Evolutionary conservation across 1,139 yeast genomes (phyloP).

Genomic region (Pichia sp.): DNA sequence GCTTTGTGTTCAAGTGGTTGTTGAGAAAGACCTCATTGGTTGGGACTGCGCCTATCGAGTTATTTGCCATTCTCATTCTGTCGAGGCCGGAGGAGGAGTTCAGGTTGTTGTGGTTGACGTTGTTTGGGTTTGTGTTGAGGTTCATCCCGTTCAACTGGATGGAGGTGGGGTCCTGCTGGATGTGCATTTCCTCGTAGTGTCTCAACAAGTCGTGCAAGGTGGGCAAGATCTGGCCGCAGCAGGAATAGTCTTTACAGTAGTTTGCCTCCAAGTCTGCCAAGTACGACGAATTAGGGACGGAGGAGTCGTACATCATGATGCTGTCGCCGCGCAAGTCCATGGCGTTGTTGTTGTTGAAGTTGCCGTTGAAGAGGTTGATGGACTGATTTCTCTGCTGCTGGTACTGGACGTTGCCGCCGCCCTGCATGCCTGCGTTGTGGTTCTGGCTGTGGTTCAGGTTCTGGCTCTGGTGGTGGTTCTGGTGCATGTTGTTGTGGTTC

Average conservation of each 20-base stretch:
- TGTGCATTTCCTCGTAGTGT: slow-evolving; percentile 96
- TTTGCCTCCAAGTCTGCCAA: slow-evolving; percentile 91
- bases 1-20: slow-evolving; percentile 17
- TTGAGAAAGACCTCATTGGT: slow-evolving; percentile 80
- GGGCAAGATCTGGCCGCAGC: slow-evolving; percentile 91
- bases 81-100: neutral
- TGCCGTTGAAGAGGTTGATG: slow-evolving; percentile 20
- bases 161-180: slow-evolving; percentile 42
- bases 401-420: slow-evolving; percentile 20
- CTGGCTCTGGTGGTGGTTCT: slow-evolving; percentile 2
- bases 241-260: slow-evolving; percentile 92
- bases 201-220: slow-evolving; percentile 88
- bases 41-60: slow-evolving; percentile 48
- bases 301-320: slow-evolving; percentile 46
- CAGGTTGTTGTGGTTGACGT: slow-evolving; percentile 1
- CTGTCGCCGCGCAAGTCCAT: slow-evolving; percentile 25
- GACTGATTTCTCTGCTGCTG: slow-evolving; percentile 16
- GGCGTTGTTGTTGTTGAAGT: slow-evolving; percentile 20
- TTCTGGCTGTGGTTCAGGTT: too few species aligned
- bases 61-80: slow-evolving; percentile 22
- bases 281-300: slow-evolving; percentile 61
- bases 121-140: neutral
- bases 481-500: slow-evolving; percentile 14
- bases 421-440: too few species aligned
- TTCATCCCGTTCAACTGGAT: slow-evolving; percentile 4